Evolutionary conservation across 129 eudicot species (phyloP).

Genomic region (Pulicaria dysenterica): DNA sequence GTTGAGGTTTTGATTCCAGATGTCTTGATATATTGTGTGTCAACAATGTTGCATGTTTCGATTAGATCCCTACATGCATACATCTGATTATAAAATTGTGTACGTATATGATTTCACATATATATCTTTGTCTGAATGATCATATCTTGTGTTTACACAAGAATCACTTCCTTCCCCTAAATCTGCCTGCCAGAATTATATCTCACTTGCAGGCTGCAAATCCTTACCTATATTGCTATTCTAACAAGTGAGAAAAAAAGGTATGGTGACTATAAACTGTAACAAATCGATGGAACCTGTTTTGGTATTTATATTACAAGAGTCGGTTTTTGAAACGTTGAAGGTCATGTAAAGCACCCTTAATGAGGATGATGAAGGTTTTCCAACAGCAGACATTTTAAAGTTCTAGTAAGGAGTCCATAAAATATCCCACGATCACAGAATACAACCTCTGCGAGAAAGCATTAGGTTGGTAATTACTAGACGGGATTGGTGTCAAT

Average conservation of each 20-base stretch:
- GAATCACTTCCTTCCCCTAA: not conserved
- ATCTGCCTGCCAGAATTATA: slow-evolving; percentile 3
- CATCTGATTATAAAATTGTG: too few species aligned
- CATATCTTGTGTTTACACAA: not conserved
- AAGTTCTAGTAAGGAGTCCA: slow-evolving; percentile 55
- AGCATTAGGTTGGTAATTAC: slow-evolving; percentile 16
- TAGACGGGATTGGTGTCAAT: slow-evolving; percentile 29
- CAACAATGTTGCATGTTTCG: too few species aligned
- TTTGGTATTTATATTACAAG: not conserved
- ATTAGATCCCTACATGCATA: too few species aligned
- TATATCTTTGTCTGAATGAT: too few species aligned
- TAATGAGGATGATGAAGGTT: slow-evolving; percentile 14
- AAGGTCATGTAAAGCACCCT: not conserved
- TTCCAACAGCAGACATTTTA: too few species aligned
- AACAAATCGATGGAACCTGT: slow-evolving; percentile 13
- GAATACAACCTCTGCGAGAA: slow-evolving; percentile 51
- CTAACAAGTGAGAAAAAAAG: too few species aligned
- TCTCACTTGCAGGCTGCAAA: not conserved
- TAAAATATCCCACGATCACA: slow-evolving; percentile 38
- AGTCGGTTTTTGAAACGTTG: not conserved
- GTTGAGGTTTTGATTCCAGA: too few species aligned
- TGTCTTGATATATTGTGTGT: too few species aligned
- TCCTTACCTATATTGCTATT: not conserved
- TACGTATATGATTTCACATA: too few species aligned
- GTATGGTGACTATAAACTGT: too few species aligned